phyloP scores from a whole-genome alignment of 768 basidiomycete species.

The Mycena floridula region DNA sequence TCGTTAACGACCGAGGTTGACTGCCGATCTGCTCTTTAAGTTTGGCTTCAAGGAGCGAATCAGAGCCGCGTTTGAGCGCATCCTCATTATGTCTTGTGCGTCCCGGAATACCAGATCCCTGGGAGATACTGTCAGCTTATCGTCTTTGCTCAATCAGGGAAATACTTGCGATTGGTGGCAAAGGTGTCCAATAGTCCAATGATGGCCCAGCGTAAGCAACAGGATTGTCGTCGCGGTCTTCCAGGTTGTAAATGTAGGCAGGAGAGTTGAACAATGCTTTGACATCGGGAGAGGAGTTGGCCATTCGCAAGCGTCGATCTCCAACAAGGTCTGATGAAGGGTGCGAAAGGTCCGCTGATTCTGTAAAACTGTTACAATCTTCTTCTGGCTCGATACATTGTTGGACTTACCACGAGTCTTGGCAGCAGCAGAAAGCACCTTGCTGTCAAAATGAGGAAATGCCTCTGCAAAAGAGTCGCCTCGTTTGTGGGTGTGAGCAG shows the following conservation, averaged over 20 bases:
- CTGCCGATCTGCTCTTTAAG: slow-evolving; percentile 63
- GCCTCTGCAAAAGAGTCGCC: slow-evolving; percentile 93
- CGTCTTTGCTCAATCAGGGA: slow-evolving; percentile 3
- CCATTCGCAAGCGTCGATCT: slow-evolving; percentile 71
- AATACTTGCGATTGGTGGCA: slow-evolving; percentile 65
- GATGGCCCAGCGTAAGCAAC: slow-evolving; percentile 48
- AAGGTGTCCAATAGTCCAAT: slow-evolving; percentile 71
- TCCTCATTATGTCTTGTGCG: slow-evolving; percentile 71
- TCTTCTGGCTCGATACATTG: slow-evolving; percentile 3
- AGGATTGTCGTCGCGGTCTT: slow-evolving; percentile 61
- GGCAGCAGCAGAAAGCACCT: slow-evolving; percentile 79
- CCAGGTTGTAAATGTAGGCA: slow-evolving; percentile 75
- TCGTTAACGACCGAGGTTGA: slow-evolving; percentile 78
- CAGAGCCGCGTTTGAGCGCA: slow-evolving; percentile 74
- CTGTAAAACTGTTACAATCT: slow-evolving; percentile 26
- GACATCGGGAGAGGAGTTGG: slow-evolving; percentile 90
- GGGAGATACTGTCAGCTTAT: slow-evolving; percentile 8
- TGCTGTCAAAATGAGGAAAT: slow-evolving; percentile 95
- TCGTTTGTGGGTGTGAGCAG: slow-evolving; percentile 75
- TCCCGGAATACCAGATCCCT: slow-evolving; percentile 67
- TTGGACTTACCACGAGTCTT: slow-evolving; percentile 55
- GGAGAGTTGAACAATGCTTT: slow-evolving; percentile 91
- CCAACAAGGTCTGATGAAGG: slow-evolving; percentile 61
- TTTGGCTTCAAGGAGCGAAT: slow-evolving; percentile 80
- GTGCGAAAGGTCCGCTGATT: slow-evolving; percentile 72